phyloP scores from a whole-genome alignment of 2,329 filamentous ascomycete species.

The Alternaria arbusti region DNA sequence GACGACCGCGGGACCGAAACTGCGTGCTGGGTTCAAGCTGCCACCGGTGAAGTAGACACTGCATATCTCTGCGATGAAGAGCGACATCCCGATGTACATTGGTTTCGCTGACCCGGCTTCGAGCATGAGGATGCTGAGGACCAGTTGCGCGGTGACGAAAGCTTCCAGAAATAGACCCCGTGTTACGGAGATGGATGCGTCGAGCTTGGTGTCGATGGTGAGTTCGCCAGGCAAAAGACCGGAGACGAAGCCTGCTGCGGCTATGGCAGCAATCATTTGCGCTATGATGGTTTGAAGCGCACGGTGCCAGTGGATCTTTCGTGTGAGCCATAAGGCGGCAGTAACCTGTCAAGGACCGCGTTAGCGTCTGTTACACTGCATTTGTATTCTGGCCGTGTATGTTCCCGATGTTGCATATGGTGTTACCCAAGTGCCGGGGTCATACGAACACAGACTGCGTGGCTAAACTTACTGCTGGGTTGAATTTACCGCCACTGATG shows the following conservation, averaged over 20 bases:
- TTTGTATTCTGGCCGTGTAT: background rate
- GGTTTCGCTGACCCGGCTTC: constrained; percentile 69
- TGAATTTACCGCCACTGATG: constrained; percentile 42
- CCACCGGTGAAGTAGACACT: constrained; percentile 56
- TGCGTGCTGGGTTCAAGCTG: constrained; percentile 55
- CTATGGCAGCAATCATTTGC: constrained; percentile 40
- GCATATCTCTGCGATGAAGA: constrained; percentile 66
- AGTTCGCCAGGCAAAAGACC: constrained; percentile 39
- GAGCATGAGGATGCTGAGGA: constrained; percentile 59
- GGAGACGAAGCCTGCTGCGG: constrained; percentile 37
- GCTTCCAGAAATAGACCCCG: constrained; percentile 39
- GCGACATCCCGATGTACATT: constrained; percentile 71
- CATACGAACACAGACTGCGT: background rate
- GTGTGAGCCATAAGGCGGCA: constrained; percentile 27
- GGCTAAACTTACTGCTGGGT: constrained; percentile 32
- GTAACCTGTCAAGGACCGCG: constrained; percentile 24
- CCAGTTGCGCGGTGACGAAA: constrained; percentile 44
- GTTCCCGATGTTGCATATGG: background rate
- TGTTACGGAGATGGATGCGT: constrained; percentile 27
- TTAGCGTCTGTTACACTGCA: constrained; percentile 8
- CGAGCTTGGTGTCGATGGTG: constrained; percentile 30
- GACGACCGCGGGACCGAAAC: constrained; percentile 54
- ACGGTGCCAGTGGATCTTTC: constrained; percentile 30
- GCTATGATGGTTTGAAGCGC: constrained; percentile 32
- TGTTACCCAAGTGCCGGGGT: constrained; percentile 28